Evolutionary conservation across 768 basidiomycete species (phyloP).

Genomic region (Pholiota conissans): DNA sequence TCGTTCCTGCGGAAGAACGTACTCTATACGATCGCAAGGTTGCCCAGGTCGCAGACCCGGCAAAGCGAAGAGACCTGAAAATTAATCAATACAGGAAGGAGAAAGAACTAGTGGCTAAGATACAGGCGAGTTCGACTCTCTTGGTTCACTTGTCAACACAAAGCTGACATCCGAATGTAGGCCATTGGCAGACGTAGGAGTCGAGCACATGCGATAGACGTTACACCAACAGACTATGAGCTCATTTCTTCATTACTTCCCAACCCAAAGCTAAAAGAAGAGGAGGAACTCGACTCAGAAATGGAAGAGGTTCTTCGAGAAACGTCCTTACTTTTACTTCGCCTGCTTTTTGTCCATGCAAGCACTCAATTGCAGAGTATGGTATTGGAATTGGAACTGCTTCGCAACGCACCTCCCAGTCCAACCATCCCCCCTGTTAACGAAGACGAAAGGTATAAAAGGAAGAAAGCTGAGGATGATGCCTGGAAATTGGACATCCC

Average conservation of each 20-base stretch:
- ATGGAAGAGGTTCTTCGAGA: constrained; percentile 69
- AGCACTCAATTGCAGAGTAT: constrained; percentile 66
- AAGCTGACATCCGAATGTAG: constrained; percentile 29
- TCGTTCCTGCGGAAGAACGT: constrained; percentile 63
- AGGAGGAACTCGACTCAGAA: constrained; percentile 55
- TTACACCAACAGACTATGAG: constrained; percentile 52
- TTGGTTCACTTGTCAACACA: background rate
- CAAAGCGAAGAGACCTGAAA: constrained; percentile 79
- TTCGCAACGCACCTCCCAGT: constrained; percentile 53
- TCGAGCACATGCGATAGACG: constrained; percentile 32
- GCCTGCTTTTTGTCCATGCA: constrained; percentile 71
- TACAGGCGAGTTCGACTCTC: constrained; percentile 54
- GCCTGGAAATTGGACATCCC: constrained; percentile 77
- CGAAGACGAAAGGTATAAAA: constrained; percentile 39
- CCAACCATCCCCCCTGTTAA: constrained; percentile 27
- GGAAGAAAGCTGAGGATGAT: constrained; percentile 43
- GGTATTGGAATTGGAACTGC: constrained; percentile 70
- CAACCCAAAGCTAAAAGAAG: constrained; percentile 25
- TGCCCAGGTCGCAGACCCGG: constrained; percentile 58
- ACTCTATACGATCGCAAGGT: constrained; percentile 50
- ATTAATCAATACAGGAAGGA: constrained; percentile 89
- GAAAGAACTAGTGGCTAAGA: constrained; percentile 69
- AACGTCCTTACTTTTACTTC: constrained; percentile 67
- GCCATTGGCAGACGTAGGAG: constrained; percentile 54
- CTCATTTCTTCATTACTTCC: constrained; percentile 67